Conservation (phyloP, 495 filamentous ascomycete genomes). For the Aspergillus carlsbadensis region DNA sequence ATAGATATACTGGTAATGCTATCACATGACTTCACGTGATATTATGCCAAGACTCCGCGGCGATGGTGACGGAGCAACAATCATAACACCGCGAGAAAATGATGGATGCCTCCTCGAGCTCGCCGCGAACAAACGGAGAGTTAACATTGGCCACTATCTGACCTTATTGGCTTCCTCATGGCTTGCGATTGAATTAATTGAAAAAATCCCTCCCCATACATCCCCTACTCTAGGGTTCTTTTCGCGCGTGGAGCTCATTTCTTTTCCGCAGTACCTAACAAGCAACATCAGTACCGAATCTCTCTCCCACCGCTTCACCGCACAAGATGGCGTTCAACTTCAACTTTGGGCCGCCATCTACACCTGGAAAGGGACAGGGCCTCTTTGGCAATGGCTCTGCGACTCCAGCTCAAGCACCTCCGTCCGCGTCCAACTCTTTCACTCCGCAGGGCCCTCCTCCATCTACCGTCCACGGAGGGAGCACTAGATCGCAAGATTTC, state of each 20-base stretch:
- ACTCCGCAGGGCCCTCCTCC: slow-evolving; percentile 70
- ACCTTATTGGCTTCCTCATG: neutral
- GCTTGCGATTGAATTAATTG: neutral
- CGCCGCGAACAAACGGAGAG: neutral
- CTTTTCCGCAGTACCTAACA: slow-evolving; percentile 5
- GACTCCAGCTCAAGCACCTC: slow-evolving; percentile 74
- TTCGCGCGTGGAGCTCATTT: neutral
- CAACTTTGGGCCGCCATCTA: slow-evolving; percentile 36
- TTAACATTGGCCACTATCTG: neutral
- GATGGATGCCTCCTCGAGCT: slow-evolving; percentile 4
- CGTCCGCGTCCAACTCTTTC: slow-evolving; percentile 66
- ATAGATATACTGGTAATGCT: neutral
- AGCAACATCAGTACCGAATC: neutral
- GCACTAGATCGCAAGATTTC: slow-evolving; percentile 38
- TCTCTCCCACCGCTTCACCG: neutral
- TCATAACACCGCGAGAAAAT: slow-evolving; percentile 10
- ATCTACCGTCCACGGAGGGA: slow-evolving; percentile 61
- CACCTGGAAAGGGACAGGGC: slow-evolving; percentile 43
- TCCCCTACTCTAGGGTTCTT: neutral
- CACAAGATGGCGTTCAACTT: slow-evolving; percentile 39
- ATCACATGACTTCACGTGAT: slow-evolving; percentile 11
- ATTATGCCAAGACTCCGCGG: slow-evolving; percentile 10
- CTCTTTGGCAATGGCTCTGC: slow-evolving; percentile 61
- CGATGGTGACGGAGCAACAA: neutral
- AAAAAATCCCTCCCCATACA: neutral